Percentiles rank a stretch among this genome's conserved stretches.
These are phyloP conservation scores for Arthrinium puccinioides DNA, from an alignment of 2,329 filamentous ascomycete species.

Conservation along the genomic window DNA sequence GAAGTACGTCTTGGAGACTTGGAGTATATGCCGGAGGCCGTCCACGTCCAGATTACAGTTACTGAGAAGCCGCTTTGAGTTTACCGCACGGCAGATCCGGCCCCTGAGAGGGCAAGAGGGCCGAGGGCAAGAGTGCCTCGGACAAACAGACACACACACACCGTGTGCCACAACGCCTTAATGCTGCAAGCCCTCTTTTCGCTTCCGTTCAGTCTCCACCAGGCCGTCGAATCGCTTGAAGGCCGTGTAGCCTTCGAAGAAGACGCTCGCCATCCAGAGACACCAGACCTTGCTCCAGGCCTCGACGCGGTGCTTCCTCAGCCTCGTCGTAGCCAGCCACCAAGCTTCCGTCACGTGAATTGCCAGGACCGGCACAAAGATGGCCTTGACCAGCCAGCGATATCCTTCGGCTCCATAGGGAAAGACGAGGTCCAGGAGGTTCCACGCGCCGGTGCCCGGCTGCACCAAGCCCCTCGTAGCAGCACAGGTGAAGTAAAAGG, in stretches of 20 bases:
- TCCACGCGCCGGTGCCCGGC: conserved; percentile 42
- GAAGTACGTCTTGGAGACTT: too few species aligned
- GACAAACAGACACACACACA: too few species aligned
- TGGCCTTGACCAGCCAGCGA: conserved; percentile 47
- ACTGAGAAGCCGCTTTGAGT: too few species aligned
- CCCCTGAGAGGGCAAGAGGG: too few species aligned
- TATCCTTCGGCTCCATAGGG: conserved; percentile 53
- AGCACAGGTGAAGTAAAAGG: conserved; percentile 46
- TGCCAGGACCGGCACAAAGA: conserved; percentile 51
- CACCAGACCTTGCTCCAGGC: conserved; percentile 42
- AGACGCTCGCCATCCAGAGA: conserved; percentile 44
- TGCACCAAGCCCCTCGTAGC: conserved; percentile 41
- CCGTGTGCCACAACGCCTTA: conserved; percentile 15
- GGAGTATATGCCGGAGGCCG: too few species aligned
- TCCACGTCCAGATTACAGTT: too few species aligned
- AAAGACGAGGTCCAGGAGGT: conserved; percentile 40
- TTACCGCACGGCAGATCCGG: too few species aligned
- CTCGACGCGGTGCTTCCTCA: conserved; percentile 40
- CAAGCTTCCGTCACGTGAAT: conserved; percentile 62
- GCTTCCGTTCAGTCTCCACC: conserved; percentile 33
- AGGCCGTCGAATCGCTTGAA: conserved; percentile 45
- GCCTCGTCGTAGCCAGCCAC: conserved; percentile 39
- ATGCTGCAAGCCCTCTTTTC: conserved; percentile 33
- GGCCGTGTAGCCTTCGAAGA: conserved; percentile 45
- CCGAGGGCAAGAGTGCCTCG: too few species aligned